Conservation (phyloP, 352 stramenopile species). For the Globisporangium orthogonon region DNA sequence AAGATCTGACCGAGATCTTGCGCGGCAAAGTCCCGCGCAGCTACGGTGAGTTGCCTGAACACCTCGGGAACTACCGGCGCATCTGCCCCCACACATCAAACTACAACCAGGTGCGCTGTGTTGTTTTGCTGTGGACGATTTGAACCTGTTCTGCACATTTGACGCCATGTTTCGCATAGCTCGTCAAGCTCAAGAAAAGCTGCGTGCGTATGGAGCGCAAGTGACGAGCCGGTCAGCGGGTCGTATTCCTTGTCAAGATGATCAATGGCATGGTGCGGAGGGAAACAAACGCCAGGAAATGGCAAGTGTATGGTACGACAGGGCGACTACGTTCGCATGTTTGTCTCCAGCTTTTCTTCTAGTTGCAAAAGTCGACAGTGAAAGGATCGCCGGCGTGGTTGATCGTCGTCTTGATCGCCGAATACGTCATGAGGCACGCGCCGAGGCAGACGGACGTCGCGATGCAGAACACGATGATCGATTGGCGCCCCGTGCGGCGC, state of each 20-base stretch:
- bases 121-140: not conserved
- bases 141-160: not conserved
- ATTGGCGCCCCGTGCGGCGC: constrained; percentile 36
- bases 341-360: not conserved
- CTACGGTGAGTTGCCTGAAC: constrained; percentile 59
- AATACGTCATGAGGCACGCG: constrained; percentile 41
- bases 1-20: constrained; percentile 68
- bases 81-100: constrained; percentile 56
- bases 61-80: constrained; percentile 55
- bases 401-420: constrained; percentile 36
- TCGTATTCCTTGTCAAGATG: not conserved
- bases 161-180: constrained; percentile 6
- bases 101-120: constrained; percentile 48
- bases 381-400: constrained; percentile 31
- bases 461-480: constrained; percentile 50
- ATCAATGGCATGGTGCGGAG: no score
- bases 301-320: not conserved
- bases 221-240: not conserved
- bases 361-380: constrained; percentile 28
- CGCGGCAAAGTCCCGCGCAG: constrained; percentile 34
- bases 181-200: constrained; percentile 60
- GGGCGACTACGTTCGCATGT: not conserved
- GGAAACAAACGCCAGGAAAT: not conserved
- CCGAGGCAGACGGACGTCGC: constrained; percentile 34
- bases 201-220: constrained; percentile 29